These are phyloP conservation scores for Takashimella tepidaria DNA, from an alignment of 1,284 basidiomycete species.

Conservation along the genomic window DNA sequence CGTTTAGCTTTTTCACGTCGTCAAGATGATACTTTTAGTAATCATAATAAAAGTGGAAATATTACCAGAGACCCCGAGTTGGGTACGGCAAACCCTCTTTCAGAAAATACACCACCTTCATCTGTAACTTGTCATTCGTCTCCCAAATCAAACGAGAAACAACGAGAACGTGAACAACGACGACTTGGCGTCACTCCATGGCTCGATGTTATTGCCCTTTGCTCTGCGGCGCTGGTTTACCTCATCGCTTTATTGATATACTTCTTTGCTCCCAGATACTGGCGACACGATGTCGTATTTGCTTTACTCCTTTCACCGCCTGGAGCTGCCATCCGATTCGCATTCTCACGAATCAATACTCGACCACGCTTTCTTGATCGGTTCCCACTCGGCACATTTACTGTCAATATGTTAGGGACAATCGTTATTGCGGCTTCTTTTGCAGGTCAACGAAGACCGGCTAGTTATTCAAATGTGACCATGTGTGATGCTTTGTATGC, in stretches of 20 bases:
- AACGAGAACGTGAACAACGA: constrained; percentile 1
- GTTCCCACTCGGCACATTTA: constrained; percentile 82
- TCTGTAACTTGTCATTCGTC: constrained; percentile 7
- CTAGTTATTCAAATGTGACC: constrained; percentile 36
- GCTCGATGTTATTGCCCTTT: constrained; percentile 34
- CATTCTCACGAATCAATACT: constrained; percentile 68
- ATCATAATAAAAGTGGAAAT: too few species aligned
- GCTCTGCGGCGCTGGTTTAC: constrained; percentile 47
- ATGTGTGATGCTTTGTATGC: constrained; percentile 72
- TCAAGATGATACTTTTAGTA: constrained; percentile 15
- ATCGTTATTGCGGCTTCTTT: constrained; percentile 67
- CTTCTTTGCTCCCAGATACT: constrained; percentile 63
- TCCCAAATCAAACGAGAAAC: constrained; percentile 30
- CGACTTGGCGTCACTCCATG: constrained; percentile 16
- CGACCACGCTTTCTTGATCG: constrained; percentile 50
- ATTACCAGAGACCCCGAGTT: too few species aligned
- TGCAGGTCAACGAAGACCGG: constrained; percentile 59
- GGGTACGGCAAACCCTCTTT: too few species aligned
- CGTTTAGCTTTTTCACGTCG: constrained; percentile 56
- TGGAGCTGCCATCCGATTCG: constrained; percentile 78
- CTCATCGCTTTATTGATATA: constrained; percentile 64
- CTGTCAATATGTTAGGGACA: constrained; percentile 78
- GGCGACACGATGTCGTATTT: constrained; percentile 75
- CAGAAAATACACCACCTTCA: not conserved
- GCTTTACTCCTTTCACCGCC: constrained; percentile 87